phyloP scores from a whole-genome alignment of 495 filamentous ascomycete genomes.

The Endocarpon pusillum region DNA sequence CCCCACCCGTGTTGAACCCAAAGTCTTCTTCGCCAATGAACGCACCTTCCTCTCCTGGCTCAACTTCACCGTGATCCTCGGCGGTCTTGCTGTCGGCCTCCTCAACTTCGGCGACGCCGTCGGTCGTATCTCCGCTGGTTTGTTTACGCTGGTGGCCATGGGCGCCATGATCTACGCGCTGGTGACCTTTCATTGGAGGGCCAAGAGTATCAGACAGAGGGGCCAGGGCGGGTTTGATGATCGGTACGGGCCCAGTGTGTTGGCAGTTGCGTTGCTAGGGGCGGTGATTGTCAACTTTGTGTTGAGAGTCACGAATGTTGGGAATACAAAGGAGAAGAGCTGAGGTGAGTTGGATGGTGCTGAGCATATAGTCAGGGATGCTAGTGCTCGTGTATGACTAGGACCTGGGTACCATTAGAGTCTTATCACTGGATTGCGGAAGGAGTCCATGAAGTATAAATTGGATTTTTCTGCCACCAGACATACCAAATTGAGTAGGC shows the following conservation, averaged over 20 bases:
- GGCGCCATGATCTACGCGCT: conserved; percentile 89
- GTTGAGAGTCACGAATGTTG: conserved; percentile 49
- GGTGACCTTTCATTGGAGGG: conserved; percentile 90
- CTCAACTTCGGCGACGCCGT: conserved; percentile 94
- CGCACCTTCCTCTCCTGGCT: conserved; percentile 98
- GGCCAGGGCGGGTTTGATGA: conserved; percentile 96
- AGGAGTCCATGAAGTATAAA: no score
- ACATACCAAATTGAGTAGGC: no score
- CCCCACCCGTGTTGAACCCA: conserved; percentile 93
- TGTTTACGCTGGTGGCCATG: conserved; percentile 94
- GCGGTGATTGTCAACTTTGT: conserved; percentile 92
- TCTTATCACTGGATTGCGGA: no score
- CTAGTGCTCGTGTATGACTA: no score
- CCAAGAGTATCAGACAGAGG: conserved; percentile 74
- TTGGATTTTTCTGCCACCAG: no score
- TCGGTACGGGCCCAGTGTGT: conserved; percentile 74
- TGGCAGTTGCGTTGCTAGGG: conserved; percentile 67
- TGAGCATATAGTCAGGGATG: no score
- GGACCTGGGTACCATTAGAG: no score
- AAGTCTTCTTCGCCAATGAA: conserved; percentile 99
- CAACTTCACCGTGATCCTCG: conserved; percentile 96
- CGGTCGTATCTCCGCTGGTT: conserved; percentile 75
- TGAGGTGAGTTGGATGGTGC: no score
- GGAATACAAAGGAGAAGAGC: conserved; percentile 6
- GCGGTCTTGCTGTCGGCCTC: conserved; percentile 85